Evolutionary conservation across 1,139 yeast species (phyloP).

Genomic region (Candida freyschussii): DNA sequence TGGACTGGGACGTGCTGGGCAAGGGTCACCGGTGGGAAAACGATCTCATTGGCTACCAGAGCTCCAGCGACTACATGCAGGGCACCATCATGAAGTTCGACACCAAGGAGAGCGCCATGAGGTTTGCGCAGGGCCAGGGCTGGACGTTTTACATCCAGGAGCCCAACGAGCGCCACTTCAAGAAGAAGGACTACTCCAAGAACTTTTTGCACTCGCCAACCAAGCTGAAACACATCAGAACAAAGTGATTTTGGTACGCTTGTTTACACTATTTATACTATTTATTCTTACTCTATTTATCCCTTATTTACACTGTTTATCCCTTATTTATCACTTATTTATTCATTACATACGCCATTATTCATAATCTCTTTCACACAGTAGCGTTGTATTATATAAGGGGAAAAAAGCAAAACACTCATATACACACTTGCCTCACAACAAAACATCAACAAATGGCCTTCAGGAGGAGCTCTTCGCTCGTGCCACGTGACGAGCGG

Average conservation of each 20-base stretch:
- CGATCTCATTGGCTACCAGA: constrained; percentile 82
- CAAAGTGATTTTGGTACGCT: constrained; percentile 44
- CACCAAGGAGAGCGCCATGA: constrained; percentile 70
- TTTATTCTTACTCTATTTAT: constrained; percentile 5
- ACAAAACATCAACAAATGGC: too few relatives aligned
- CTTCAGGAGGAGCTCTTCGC: too few relatives aligned
- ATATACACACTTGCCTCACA: too few relatives aligned
- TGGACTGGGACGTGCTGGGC: constrained; percentile 81
- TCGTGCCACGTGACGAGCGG: too few relatives aligned
- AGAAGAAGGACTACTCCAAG: constrained; percentile 68
- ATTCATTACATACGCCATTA: too few relatives aligned
- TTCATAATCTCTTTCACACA: too few relatives aligned
- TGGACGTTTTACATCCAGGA: constrained; percentile 84
- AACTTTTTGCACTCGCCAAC: constrained; percentile 70
- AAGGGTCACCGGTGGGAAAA: constrained; percentile 87
- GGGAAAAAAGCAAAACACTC: too few relatives aligned
- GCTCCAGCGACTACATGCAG: constrained; percentile 81
- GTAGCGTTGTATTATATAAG: too few relatives aligned
- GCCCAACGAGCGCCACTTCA: constrained; percentile 70
- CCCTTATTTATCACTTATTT: constrained; percentile 6
- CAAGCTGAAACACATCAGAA: constrained; percentile 76
- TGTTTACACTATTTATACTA: constrained; percentile 3
- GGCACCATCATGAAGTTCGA: constrained; percentile 76
- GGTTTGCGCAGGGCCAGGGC: constrained; percentile 79
- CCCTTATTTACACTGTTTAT: constrained; percentile 1